Conservation (phyloP, 352 stramenopile genomes). For the Pythium biforme region DNA sequence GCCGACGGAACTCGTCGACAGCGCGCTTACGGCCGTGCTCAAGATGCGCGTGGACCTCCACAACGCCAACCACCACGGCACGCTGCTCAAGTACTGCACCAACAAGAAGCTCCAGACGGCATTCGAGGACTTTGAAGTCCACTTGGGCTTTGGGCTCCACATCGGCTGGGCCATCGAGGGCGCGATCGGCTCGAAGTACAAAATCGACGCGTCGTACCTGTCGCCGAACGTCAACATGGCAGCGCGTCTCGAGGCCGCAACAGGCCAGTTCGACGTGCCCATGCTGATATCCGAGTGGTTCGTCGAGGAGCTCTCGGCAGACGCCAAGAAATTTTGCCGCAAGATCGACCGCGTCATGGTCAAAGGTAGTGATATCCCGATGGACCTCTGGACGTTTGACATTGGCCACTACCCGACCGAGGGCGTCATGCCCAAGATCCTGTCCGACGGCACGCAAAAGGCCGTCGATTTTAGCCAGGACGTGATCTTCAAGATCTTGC, state of each 20-base stretch:
- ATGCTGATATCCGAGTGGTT: slow-evolving; percentile 96
- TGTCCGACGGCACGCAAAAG: slow-evolving; percentile 68
- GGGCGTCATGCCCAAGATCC: slow-evolving; percentile 47
- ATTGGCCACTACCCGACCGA: slow-evolving; percentile 79
- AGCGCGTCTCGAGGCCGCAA: slow-evolving; percentile 93
- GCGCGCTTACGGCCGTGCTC: slow-evolving; percentile 93
- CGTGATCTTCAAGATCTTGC: slow-evolving; percentile 66
- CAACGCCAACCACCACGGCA: slow-evolving; percentile 87
- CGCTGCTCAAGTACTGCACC: slow-evolving; percentile 79
- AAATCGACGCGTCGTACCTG: slow-evolving; percentile 98
- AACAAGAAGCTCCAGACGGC: slow-evolving; percentile 77
- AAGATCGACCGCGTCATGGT: slow-evolving; percentile 96
- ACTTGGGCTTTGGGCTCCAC: slow-evolving; percentile 96
- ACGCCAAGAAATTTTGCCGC: slow-evolving; percentile 84
- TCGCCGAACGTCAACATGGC: slow-evolving; percentile 98
- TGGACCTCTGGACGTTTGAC: slow-evolving; percentile 94
- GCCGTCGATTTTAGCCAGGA: slow-evolving; percentile 79
- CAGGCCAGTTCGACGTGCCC: slow-evolving; percentile 94
- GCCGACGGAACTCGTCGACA: slow-evolving; percentile 90
- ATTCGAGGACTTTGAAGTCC: slow-evolving; percentile 91
- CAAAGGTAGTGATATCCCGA: slow-evolving; percentile 95
- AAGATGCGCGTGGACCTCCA: slow-evolving; percentile 97
- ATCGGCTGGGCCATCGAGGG: slow-evolving; percentile 98
- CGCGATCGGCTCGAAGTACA: slow-evolving; percentile 96
- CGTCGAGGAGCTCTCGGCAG: slow-evolving; percentile 89